A percentile compares a stretch with the other conserved stretches of the same genome.
These are phyloP conservation scores for Populus nigra DNA, from an alignment of 345 rosid species.

Conservation along the genomic window DNA sequence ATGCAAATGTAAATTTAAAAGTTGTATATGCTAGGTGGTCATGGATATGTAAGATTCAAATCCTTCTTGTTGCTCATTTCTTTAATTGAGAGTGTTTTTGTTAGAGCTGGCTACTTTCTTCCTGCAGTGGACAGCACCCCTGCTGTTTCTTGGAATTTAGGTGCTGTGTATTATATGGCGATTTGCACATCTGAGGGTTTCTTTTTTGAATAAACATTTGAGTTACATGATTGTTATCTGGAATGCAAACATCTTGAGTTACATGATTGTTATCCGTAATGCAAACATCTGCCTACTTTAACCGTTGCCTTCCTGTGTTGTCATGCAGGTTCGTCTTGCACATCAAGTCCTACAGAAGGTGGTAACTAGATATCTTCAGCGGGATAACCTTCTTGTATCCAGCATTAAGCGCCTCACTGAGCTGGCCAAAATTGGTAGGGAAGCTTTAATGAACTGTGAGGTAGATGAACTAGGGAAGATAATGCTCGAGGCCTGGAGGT, in stretches of 20 bases:
- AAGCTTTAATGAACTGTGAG: conserved; percentile 84
- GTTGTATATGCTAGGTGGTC: neutral
- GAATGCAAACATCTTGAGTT: neutral
- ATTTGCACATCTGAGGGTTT: neutral
- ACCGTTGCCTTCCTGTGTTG: neutral
- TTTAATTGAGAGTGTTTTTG: neutral
- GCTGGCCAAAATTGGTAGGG: conserved; percentile 80
- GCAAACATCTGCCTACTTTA: neutral
- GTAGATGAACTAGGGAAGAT: conserved; percentile 79
- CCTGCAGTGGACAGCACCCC: no score
- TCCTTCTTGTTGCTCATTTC: neutral
- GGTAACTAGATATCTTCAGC: conserved; percentile 70
- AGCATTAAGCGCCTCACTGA: conserved; percentile 84
- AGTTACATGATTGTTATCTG: neutral
- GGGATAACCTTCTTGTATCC: conserved; percentile 76
- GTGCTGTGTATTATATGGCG: no score
- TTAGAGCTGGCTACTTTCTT: no score
- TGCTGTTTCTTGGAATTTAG: no score
- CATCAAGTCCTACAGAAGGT: conserved; percentile 93
- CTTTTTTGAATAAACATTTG: neutral
- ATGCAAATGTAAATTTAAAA: neutral
- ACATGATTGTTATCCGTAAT: neutral
- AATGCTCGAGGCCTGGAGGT: conserved; percentile 88
- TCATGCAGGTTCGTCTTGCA: conserved; percentile 81
- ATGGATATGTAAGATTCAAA: neutral